Conservation (phyloP, 2,329 filamentous ascomycete genomes). For the Fusarium sp. region DNA sequence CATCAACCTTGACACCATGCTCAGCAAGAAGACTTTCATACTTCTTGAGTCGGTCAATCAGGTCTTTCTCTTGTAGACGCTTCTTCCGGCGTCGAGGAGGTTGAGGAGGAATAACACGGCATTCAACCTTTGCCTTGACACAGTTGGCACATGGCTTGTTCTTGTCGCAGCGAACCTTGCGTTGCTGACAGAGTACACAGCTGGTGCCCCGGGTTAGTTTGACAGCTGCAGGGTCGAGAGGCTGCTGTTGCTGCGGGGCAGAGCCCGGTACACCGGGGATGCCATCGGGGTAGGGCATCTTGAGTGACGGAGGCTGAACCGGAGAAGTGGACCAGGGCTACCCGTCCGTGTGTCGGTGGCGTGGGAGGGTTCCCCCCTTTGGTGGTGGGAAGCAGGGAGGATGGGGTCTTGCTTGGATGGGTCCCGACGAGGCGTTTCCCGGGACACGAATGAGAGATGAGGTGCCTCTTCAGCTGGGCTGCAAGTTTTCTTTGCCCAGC, state of each 20-base stretch:
- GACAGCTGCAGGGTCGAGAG: slow-evolving; percentile 57
- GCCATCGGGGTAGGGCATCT: slow-evolving; percentile 41
- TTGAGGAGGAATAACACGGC: slow-evolving; percentile 67
- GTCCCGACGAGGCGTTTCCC: slow-evolving; percentile 19
- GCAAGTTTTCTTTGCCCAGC: slow-evolving; percentile 26
- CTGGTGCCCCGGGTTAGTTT: slow-evolving; percentile 71
- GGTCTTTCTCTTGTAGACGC: slow-evolving; percentile 76
- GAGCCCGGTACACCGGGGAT: slow-evolving; percentile 34
- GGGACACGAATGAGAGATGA: slow-evolving; percentile 1
- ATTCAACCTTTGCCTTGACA: slow-evolving; percentile 71
- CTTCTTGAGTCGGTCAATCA: slow-evolving; percentile 75
- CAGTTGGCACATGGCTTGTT: slow-evolving; percentile 79
- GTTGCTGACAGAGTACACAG: slow-evolving; percentile 80
- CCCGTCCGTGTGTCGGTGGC: neutral
- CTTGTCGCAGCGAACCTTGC: slow-evolving; percentile 81
- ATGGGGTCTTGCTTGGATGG: neutral
- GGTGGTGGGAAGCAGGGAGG: neutral
- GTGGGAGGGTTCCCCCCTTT: neutral
- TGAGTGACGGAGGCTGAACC: slow-evolving; percentile 3
- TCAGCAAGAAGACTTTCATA: slow-evolving; percentile 76
- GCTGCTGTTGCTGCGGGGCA: slow-evolving; percentile 43
- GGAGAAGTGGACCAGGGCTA: slow-evolving; percentile 20
- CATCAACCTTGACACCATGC: slow-evolving; percentile 76
- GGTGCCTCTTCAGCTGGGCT: slow-evolving; percentile 22
- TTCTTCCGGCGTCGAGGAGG: slow-evolving; percentile 70